Base-by-base conservation (phyloP, 139 green algal species). In the Chlamydomonas incerta region DNA sequence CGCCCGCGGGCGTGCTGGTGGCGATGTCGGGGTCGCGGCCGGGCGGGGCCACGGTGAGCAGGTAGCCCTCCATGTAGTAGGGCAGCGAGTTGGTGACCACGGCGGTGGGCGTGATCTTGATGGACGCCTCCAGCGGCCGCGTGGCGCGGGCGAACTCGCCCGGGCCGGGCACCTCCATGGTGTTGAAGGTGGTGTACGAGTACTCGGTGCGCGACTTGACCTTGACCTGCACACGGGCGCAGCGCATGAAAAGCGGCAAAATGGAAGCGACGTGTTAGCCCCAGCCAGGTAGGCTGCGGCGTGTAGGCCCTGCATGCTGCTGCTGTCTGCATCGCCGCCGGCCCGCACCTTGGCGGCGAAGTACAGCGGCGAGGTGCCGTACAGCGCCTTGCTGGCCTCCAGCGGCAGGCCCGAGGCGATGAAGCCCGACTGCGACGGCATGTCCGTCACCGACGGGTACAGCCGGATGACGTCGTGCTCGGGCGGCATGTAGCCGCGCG, bases 81-180 rank as follows among this genome's bases (percentile, higher is more conserved):
- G 95, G 95, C 85, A 97, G 88, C 13, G 91, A 90, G 83, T 97
- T 97, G 52, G 88, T 91, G 57, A 97, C 71, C 50, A 93, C 72
- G 70, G 96, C 72, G 0, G 94, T 96, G 46, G 95, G 95, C 71
- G 88, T 88, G 29, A 97, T 88, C 0, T 88, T 92, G 55, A 97
- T 93, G 0, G 87, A 87, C 13, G 94, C 93, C 88, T 97, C 95
- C 58, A 97, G 86, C 0, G 94, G 87, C 33, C 82, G 55, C 26
- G 55, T 87, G 15, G 95, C 93, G 10, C 86, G 86, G 33, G 88
- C 82, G 63, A 96, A 90, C 68, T 92, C 90, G 29, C 95, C 92
- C 1, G 88, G 89, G 0, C 71, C 87, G 29, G 67, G 81, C 26
- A 91, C 83, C 74, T 93, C 90, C 21, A 92, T 66, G 1, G 75